Evolutionary conservation across 305 asterid genomes (phyloP), one percentile per base, ranked within the genome.

Genomic region (Striga hermonthica): DNA sequence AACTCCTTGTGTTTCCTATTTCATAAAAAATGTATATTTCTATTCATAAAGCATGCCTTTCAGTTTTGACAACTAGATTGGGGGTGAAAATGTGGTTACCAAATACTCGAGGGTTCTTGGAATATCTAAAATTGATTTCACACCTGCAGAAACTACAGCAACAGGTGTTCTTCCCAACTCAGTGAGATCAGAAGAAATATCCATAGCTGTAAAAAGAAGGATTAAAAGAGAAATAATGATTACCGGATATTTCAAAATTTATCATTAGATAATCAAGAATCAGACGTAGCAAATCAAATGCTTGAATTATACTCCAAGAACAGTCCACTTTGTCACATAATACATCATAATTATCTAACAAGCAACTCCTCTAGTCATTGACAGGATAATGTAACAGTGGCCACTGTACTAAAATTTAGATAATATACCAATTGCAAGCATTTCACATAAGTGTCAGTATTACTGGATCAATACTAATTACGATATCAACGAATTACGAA

Each of bases 1-100:
- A 66, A 89, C 96, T 78, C 96, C 95, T 64, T 89, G 94, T 60
- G 97, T 92, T 81, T 92, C 98, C 98, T 92, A 83, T 49, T 79
- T 72, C n/a, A 61, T 53, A 65, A 60, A 39, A 60, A 69, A 28
- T 39, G n/a, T 14, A 22, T 43, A 57, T 57, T 48, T 52, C 47
- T 35, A 39, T 10, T 28, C 16, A 28, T 4, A 45, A 16, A 39
- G 67, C 34, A 7, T 45, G 60, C 12, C 14, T 39, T 66, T 8
- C 48, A 43, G 31, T 5, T 22, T 40, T 57, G 60, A 56, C 57
- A 10, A 45, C 60, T 45, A 65, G 31, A 64, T 37, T 47, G 57
- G 54, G 57, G 66, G 55, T n/a, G 70, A 57, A 45, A 36, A 14
- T 68, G 34, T 62, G 64, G 13, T 74, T 84, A 92, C 98, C 94